Evolutionary conservation across 2,329 filamentous ascomycete species (phyloP).

Genomic region (Kalaharituber pfeilii): DNA sequence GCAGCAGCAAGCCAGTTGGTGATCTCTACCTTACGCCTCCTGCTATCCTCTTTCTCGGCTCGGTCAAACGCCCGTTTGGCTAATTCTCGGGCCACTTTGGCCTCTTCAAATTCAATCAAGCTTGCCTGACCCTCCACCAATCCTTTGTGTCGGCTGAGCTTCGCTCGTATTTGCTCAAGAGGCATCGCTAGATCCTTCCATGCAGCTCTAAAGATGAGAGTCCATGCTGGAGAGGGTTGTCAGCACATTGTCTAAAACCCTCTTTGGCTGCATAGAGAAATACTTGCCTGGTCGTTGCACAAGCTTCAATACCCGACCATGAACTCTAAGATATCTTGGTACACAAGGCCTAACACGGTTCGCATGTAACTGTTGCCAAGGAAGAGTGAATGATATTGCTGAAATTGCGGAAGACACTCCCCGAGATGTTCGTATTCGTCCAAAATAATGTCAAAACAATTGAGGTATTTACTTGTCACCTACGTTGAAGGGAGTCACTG

Average conservation of each 20-base stretch:
- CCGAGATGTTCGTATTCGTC: slow-evolving; percentile 29
- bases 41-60: slow-evolving; percentile 13
- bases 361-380: slow-evolving; percentile 23
- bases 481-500: too few species aligned
- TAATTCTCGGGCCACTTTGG: slow-evolving; percentile 22
- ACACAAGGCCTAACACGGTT: slow-evolving; percentile 26
- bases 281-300: too few species aligned
- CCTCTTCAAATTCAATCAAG: slow-evolving; percentile 22
- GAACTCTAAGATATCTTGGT: slow-evolving; percentile 28
- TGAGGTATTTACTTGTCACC: slow-evolving; percentile 24
- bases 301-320: slow-evolving; percentile 24
- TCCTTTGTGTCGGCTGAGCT: slow-evolving; percentile 22
- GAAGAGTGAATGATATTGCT: slow-evolving; percentile 25
- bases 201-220: slow-evolving; percentile 24
- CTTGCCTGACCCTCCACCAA: slow-evolving; percentile 25
- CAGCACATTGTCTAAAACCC: slow-evolving; percentile 20
- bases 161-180: slow-evolving; percentile 22
- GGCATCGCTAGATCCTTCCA: too few species aligned
- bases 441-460: slow-evolving; percentile 27
- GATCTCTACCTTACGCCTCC: slow-evolving; percentile 13
- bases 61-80: slow-evolving; percentile 15
- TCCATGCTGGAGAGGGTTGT: slow-evolving; percentile 25
- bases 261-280: too few species aligned
- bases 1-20: slow-evolving; percentile 19
- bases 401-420: slow-evolving; percentile 27